Conservation (phyloP, 306 rosid genomes). For the Ormosia emarginata region DNA sequence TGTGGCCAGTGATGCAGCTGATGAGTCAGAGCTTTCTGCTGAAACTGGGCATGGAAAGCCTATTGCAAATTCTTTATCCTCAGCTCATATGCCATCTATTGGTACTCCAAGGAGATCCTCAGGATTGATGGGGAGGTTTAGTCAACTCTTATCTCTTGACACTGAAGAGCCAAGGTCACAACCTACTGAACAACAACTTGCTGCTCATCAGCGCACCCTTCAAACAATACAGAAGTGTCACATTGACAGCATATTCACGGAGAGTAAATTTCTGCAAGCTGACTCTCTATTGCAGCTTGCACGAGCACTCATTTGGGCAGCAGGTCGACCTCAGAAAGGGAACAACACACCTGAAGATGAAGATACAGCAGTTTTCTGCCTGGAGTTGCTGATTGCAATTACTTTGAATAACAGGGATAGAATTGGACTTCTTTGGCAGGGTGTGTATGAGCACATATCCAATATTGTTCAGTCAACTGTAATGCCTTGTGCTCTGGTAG, state of each 20-base stretch:
- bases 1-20: constrained; percentile 83
- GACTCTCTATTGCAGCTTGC: too few relatives aligned
- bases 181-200: constrained; percentile 84
- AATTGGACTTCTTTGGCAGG: constrained; percentile 89
- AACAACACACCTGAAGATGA: constrained; percentile 70
- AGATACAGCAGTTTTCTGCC: constrained; percentile 82
- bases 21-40: constrained; percentile 70
- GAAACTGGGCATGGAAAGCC: constrained; percentile 67
- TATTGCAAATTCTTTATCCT: constrained; percentile 55
- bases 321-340: constrained; percentile 75
- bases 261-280: neutral
- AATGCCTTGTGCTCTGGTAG: constrained; percentile 90
- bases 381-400: constrained; percentile 80
- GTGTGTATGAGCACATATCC: constrained; percentile 84
- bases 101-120: constrained; percentile 83
- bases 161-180: constrained; percentile 82
- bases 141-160: constrained; percentile 91
- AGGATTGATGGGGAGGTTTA: constrained; percentile 89
- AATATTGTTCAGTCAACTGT: constrained; percentile 85
- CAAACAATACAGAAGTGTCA: constrained; percentile 87
- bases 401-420: constrained; percentile 94
- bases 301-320: constrained; percentile 31
- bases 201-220: constrained; percentile 80
- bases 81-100: constrained; percentile 54
- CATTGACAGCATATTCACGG: constrained; percentile 81